phyloP scores from a whole-genome alignment of 352 stramenopile genomes.

The Phytophthora brassicae region DNA sequence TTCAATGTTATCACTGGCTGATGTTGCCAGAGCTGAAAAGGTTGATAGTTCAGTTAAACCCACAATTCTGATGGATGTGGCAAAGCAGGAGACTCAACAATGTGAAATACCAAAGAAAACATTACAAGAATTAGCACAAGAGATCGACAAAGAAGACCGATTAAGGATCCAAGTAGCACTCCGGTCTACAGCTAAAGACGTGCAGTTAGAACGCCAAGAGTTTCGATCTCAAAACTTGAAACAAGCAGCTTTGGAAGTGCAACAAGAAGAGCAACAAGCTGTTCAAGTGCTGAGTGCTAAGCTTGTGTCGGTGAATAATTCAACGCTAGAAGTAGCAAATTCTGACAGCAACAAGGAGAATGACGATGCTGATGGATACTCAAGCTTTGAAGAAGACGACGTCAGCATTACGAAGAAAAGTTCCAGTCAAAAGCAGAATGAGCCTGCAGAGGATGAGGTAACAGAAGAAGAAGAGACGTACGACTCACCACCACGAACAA shows the following conservation, averaged over 20 bases:
- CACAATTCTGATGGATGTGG: constrained; percentile 51
- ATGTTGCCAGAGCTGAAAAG: constrained; percentile 39
- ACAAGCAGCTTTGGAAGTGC: constrained; percentile 27
- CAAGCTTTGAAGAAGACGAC: constrained; percentile 61
- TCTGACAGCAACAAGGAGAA: constrained; percentile 14
- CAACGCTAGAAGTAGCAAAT: constrained; percentile 14
- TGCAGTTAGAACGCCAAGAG: constrained; percentile 39
- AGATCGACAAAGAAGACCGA: constrained; percentile 51
- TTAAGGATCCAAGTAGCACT: constrained; percentile 37
- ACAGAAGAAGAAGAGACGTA: constrained; percentile 26
- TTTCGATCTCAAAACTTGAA: constrained; percentile 22
- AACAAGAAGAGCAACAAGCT: constrained; percentile 33
- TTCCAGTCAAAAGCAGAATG: constrained; percentile 16
- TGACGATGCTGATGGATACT: constrained; percentile 51
- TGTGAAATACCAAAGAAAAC: constrained; percentile 18
- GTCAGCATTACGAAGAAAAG: constrained; percentile 13
- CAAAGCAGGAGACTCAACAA: constrained; percentile 24
- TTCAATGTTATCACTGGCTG: constrained; percentile 32
- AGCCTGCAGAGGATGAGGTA: constrained; percentile 10
- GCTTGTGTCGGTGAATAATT: constrained; percentile 4
- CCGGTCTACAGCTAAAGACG: constrained; percentile 35
- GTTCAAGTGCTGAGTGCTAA: constrained; percentile 18
- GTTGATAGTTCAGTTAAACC: constrained; percentile 19
- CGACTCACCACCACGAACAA: constrained; percentile 42
- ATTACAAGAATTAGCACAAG: constrained; percentile 43